phyloP scores from a whole-genome alignment of 805 yeast genomes.

The Kuraishia piskuri region DNA sequence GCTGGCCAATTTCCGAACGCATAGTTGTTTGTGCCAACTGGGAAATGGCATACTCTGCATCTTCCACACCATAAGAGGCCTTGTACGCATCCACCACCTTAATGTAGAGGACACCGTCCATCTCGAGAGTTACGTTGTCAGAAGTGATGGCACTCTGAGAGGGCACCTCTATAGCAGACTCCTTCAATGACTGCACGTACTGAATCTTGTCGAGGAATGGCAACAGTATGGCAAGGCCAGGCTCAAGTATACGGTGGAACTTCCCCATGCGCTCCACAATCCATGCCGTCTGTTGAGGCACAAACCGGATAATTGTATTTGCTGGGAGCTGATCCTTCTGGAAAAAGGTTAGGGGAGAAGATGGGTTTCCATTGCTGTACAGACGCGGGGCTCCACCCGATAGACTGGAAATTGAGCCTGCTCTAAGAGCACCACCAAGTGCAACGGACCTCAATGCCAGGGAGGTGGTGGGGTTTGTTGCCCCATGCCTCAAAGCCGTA shows the following conservation, averaged over 20 bases:
- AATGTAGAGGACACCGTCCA: constrained; percentile 78
- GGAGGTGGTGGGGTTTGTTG: background rate
- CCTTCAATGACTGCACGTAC: constrained; percentile 77
- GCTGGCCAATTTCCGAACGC: constrained; percentile 83
- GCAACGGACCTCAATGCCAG: background rate
- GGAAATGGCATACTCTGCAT: constrained; percentile 75
- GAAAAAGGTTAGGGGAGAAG: constrained; percentile 36
- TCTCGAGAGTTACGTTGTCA: constrained; percentile 76
- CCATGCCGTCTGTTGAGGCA: constrained; percentile 90
- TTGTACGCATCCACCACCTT: constrained; percentile 74
- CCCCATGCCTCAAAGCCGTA: background rate
- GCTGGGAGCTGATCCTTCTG: constrained; percentile 61
- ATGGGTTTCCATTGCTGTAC: background rate
- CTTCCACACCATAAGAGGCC: constrained; percentile 84
- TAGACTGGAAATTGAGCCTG: background rate
- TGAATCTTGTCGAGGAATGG: constrained; percentile 72
- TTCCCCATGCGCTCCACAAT: constrained; percentile 88
- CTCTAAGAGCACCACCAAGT: background rate
- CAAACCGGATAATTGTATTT: constrained; percentile 67
- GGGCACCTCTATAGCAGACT: constrained; percentile 79
- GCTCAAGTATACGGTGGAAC: constrained; percentile 58
- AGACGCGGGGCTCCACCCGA: background rate
- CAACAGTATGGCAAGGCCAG: constrained; percentile 67
- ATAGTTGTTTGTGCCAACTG: constrained; percentile 87
- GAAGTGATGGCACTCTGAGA: constrained; percentile 79